phyloP scores from a whole-genome alignment of 1,284 basidiomycete species.

The Phellinidium pouzarii region DNA sequence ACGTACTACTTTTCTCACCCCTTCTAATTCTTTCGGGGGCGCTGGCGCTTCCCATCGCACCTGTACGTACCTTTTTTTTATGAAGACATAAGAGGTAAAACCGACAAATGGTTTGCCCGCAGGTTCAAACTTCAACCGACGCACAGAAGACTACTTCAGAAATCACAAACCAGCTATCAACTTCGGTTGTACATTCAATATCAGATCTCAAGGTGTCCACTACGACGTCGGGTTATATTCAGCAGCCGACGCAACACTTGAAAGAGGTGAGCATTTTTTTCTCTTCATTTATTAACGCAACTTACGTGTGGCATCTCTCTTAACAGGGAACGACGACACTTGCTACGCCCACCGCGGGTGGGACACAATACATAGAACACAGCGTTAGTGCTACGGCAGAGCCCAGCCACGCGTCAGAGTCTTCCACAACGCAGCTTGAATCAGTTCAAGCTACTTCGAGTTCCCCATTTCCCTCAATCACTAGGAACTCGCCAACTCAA shows the following conservation, averaged over 20 bases:
- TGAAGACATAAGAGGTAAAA: not conserved
- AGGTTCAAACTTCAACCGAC: not conserved
- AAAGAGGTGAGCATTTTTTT: too few species aligned
- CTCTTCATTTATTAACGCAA: too few species aligned
- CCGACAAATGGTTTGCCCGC: not conserved
- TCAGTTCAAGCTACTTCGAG: not conserved
- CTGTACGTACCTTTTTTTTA: not conserved
- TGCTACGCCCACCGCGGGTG: too few species aligned
- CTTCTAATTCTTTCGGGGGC: not conserved
- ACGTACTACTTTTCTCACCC: not conserved
- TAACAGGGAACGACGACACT: too few species aligned
- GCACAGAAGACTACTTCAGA: not conserved
- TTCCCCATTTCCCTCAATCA: not conserved
- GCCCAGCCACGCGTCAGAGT: too few species aligned
- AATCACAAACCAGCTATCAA: not conserved
- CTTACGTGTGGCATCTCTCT: too few species aligned
- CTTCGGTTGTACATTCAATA: not conserved
- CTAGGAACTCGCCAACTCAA: not conserved
- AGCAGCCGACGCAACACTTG: too few species aligned
- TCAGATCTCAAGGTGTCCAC: too few species aligned
- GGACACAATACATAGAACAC: too few species aligned
- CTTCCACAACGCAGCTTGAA: not conserved
- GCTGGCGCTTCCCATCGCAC: not conserved
- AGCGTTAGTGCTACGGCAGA: too few species aligned
- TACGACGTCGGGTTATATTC: not conserved